phyloP scores from a whole-genome alignment of 345 rosid genomes.

The Citrus mangshanensis region DNA sequence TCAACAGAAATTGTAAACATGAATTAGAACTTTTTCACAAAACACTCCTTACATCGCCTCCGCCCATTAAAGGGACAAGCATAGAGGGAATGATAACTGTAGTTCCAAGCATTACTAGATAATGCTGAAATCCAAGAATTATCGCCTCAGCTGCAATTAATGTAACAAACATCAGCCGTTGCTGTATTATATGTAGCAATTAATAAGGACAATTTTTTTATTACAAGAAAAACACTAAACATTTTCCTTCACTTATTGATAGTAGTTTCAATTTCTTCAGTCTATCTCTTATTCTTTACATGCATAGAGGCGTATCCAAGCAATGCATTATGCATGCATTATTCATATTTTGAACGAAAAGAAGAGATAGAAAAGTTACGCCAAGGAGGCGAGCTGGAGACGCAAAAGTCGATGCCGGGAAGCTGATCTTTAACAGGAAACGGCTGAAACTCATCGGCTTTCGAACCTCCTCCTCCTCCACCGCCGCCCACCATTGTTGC shows the following conservation, averaged over 20 bases:
- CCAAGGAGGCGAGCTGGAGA: constrained; percentile 82
- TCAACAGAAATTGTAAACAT: background rate
- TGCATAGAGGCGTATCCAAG: background rate
- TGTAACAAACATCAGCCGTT: background rate
- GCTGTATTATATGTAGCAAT: background rate
- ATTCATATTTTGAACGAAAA: background rate
- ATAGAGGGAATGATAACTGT: constrained; percentile 66
- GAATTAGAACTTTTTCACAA: background rate
- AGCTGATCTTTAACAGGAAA: constrained; percentile 85
- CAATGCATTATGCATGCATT: background rate
- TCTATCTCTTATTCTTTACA: background rate
- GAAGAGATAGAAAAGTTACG: constrained; percentile 30
- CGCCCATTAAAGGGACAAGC: constrained; percentile 81
- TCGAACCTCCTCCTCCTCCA: constrained; percentile 27
- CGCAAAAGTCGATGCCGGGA: constrained; percentile 74
- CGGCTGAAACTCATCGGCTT: constrained; percentile 65
- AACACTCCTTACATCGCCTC: constrained; percentile 60
- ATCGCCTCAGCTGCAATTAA: constrained; percentile 65
- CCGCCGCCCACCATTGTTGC: constrained; percentile 29
- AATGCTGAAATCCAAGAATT: constrained; percentile 82
- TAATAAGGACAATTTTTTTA: background rate
- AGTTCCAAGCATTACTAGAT: constrained; percentile 86
- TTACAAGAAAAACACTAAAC: background rate
- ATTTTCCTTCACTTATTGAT: background rate
- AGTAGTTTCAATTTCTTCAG: background rate